Base-by-base conservation (phyloP, 306 rosid species). In the Glycine soja region DNA sequence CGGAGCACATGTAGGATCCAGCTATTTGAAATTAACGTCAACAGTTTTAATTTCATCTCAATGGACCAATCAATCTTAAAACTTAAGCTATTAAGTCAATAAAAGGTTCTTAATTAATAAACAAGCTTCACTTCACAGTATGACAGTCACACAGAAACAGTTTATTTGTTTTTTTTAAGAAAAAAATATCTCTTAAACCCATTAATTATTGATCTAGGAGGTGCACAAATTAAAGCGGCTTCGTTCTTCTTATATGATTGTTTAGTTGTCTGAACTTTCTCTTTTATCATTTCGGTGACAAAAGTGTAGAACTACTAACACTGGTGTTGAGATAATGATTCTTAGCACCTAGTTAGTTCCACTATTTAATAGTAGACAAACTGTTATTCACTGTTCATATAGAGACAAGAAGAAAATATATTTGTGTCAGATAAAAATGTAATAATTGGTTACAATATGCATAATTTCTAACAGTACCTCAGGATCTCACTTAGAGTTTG, bases 401-500 rank as follows among this genome's bases (percentile, higher is more conserved):
- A 82, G 36, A 64, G 75, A 87, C 70, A 66, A 81, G 43, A 61
- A 69, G 13, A 72, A 61, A 73, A 77, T 72, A 76, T 24, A 24
- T 24, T 43, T 80, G 85, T 80, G 85, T 83, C 85, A 80, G 72
- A 24, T 24, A 24, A 24, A 52, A 73, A 62, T 72, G 77, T 67
- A 52, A 80, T 75, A 51, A 66, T 74, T 65, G 50, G 64, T 74
- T 46, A 53, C 77, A 73, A 85, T 51, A 81, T 84, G 87, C 85
- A 72, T 24, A 12, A 50, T 75, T 69, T 75, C 62, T 87, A 87
- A 84, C 88, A 90, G 86, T 89, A 90, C 92, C 87, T 88, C 89
- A 88, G 84, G 83, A 91, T 95, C 97, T 89, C 92, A 95, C 97
- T 92, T 87, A 89, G 89, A 91, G 88, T 88, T 88, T 85, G 82